Evolutionary conservation across 305 asterid species (phyloP).

Genomic region (Stenogyne calaminthoides): DNA sequence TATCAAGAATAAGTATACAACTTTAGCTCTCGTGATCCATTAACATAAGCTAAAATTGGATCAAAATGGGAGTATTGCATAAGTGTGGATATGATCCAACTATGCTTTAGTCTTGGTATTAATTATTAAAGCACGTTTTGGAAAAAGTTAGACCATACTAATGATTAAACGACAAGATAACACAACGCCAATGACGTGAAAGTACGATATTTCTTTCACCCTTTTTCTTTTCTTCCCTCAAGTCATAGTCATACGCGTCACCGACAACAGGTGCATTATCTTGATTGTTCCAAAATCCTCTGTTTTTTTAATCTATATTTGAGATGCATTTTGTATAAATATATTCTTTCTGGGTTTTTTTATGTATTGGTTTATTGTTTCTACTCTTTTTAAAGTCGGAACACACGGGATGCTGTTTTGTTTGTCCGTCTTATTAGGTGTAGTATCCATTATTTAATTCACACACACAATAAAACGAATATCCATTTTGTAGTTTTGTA

Average conservation of each 20-base stretch:
- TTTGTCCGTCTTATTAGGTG: neutral
- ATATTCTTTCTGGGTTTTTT: neutral
- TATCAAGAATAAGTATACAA: neutral
- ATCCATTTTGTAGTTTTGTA: neutral
- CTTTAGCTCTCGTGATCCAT: neutral
- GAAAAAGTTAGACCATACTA: slow-evolving; percentile 7
- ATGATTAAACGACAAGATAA: slow-evolving; percentile 21
- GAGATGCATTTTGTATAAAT: slow-evolving; percentile 11
- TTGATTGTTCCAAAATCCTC: neutral
- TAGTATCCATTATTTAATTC: neutral
- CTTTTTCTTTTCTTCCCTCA: neutral
- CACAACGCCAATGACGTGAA: slow-evolving; percentile 8
- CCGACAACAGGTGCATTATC: neutral
- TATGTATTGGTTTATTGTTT: neutral
- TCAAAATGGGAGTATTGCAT: too few species aligned
- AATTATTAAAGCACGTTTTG: slow-evolving; percentile 2
- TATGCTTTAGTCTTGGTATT: neutral
- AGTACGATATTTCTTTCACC: neutral
- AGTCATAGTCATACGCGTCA: slow-evolving; percentile 16
- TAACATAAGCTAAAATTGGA: too few species aligned
- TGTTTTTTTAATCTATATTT: neutral
- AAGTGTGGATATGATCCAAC: neutral
- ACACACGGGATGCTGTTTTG: neutral
- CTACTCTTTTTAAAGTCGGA: neutral
- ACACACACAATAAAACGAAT: neutral